phyloP scores from a whole-genome alignment of 306 rosid species.

The Herpetospermum pedunculosum region DNA sequence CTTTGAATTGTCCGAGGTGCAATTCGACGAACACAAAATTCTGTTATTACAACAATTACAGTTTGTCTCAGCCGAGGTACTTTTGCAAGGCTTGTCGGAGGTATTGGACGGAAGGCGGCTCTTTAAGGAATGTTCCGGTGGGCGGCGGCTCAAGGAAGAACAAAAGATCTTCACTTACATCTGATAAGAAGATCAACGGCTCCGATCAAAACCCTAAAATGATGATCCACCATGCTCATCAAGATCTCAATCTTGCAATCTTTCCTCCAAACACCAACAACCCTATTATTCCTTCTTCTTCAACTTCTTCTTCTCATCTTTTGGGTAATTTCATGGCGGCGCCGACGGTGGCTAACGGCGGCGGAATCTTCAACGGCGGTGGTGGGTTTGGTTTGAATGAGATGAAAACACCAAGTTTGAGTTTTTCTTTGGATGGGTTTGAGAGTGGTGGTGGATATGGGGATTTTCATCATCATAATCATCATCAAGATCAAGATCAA shows the following conservation, averaged over 20 bases:
- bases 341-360: constrained; percentile 10
- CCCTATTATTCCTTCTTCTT: constrained; percentile 26
- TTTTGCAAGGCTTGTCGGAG: constrained; percentile 62
- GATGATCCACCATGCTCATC: constrained; percentile 37
- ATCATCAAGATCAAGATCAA: constrained; percentile 25
- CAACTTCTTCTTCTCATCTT: constrained; percentile 20
- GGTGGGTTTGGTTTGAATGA: constrained; percentile 54
- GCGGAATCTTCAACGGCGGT: constrained; percentile 25
- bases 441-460: constrained; percentile 36
- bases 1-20: constrained; percentile 64
- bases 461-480: constrained; percentile 7
- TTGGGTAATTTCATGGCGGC: constrained; percentile 51
- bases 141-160: constrained; percentile 74
- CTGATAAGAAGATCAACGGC: constrained; percentile 32
- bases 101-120: constrained; percentile 75
- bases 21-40: constrained; percentile 63
- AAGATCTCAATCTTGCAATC: constrained; percentile 48
- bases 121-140: constrained; percentile 58
- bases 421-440: constrained; percentile 61
- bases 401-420: constrained; percentile 52
- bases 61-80: constrained; percentile 59
- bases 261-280: constrained; percentile 30
- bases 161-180: constrained; percentile 31
- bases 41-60: constrained; percentile 72
- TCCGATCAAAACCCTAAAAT: constrained; percentile 36